Percentiles rank a stretch among this genome's conserved stretches.
Conservation (phyloP, 73 alveolate genomes). For the Paramecium biaurelia region DNA sequence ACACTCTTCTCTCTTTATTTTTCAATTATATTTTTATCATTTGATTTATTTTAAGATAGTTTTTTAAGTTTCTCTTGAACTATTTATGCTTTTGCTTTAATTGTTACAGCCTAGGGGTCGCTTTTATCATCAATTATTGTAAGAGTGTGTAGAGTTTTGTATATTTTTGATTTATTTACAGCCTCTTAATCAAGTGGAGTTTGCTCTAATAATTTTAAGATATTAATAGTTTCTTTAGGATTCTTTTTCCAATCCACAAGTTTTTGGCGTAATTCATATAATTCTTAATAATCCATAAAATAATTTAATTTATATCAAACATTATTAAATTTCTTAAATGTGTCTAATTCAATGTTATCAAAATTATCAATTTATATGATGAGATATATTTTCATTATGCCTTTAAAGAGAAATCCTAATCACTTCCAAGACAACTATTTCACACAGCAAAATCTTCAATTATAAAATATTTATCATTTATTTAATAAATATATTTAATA, state of each 20-base stretch:
- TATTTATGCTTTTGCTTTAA: background rate
- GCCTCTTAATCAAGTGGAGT: background rate
- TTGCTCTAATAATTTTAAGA: background rate
- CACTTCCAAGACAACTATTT: background rate
- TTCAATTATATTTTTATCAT: background rate
- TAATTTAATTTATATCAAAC: background rate
- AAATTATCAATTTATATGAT: background rate
- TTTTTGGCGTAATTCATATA: constrained; percentile 34
- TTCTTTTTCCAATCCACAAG: constrained; percentile 6
- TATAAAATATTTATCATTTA: background rate
- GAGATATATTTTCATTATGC: background rate
- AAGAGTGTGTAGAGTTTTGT: background rate
- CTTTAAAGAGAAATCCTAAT: background rate
- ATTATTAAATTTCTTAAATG: background rate
- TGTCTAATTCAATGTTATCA: background rate
- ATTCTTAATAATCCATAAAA: constrained; percentile 34
- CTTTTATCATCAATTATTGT: constrained; percentile 6
- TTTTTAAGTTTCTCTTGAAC: background rate
- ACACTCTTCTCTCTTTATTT: background rate
- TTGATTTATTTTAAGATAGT: background rate
- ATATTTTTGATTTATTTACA: constrained; percentile 13
- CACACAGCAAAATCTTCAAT: background rate
- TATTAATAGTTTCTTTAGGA: background rate
- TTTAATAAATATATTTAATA: background rate
- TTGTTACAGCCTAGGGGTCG: background rate